Evolutionary conservation across 176 grass and related monocot species (phyloP), one percentile per base, ranked within the genome.

Genomic region (Bolboschoenus planiculmis): DNA sequence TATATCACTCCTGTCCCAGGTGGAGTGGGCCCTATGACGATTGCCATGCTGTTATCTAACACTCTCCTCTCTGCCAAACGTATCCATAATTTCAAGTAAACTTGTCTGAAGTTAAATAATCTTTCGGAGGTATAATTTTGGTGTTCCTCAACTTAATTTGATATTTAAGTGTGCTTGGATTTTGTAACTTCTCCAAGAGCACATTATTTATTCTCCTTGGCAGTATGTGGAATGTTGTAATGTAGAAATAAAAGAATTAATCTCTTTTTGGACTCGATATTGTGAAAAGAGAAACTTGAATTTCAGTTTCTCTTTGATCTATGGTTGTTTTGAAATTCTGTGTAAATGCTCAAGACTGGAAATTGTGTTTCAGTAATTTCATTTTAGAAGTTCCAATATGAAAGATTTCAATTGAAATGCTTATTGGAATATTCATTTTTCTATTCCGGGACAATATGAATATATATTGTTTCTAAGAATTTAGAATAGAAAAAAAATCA

Each of bases 11-110:
- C 90, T 18, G 96, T 98, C 48, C 92, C 92, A 0, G 89, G 95
- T 5, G 92, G 92, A n/a, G 95, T 98, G 53, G 92, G 90, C 42
- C 96, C 92, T 4, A 95, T 98, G 96, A 93, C 90, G 3, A 98
- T 95, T 76, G 96, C 96, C 8, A 95, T 98, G 92, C 84, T 98
- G 85, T 76, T 98, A 73, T 91, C 92, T 1, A 98, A 93, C 82
- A 98, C 96, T 50, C 86, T 98, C n/a, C 79, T 91, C 56, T 95
- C 96, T 10, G 89, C 92, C 3, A 95, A 91, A 90, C 90, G 92
- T 40, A 91, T 87, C 36, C 91, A 91, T 83, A 86, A 91, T 36
- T 93, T 99, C 76, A 88, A 98, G 50, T 93, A 86, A 88, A 35
- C 13, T 83, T 56, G 74, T 11, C 15, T 58, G 16, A n/a, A 33